Evolutionary conservation across 108 stramenopile genomes (phyloP).

Genomic region (Discostella pseudostelligera): DNA sequence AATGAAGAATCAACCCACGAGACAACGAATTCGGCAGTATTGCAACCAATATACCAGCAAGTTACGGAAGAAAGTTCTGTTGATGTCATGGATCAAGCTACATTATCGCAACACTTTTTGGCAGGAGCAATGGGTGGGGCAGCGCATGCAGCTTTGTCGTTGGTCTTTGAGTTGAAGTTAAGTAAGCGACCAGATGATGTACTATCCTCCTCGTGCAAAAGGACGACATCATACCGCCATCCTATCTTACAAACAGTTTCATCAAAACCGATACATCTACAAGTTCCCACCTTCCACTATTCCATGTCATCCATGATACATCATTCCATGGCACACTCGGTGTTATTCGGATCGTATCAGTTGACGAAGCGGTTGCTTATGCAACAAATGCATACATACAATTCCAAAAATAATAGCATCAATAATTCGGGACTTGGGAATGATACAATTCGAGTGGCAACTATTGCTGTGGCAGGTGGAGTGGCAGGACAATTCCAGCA

Average conservation of each 20-base stretch:
- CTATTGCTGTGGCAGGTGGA: constrained; percentile 64
- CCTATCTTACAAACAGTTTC: constrained; percentile 9
- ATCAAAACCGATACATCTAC: constrained; percentile 13
- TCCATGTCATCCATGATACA: constrained; percentile 38
- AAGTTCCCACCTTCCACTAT: constrained; percentile 15
- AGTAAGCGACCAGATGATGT: background rate
- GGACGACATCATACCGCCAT: background rate
- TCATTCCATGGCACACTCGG: constrained; percentile 60
- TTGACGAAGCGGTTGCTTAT: constrained; percentile 46
- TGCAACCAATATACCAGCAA: background rate
- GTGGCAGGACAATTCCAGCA: constrained; percentile 65
- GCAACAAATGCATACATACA: background rate
- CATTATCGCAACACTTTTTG: constrained; percentile 46
- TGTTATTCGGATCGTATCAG: constrained; percentile 74
- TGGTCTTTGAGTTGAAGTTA: constrained; percentile 27
- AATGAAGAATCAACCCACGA: background rate
- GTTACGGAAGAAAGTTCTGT: background rate
- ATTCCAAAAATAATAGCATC: background rate
- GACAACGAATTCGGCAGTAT: background rate
- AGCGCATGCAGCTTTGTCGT: constrained; percentile 45
- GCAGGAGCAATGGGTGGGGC: constrained; percentile 54
- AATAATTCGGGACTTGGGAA: background rate
- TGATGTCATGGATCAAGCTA: constrained; percentile 42
- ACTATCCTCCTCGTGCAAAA: background rate
- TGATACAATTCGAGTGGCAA: constrained; percentile 10